phyloP scores from a whole-genome alignment of 352 stramenopile species.

The Aphanomyces cochlioides region DNA sequence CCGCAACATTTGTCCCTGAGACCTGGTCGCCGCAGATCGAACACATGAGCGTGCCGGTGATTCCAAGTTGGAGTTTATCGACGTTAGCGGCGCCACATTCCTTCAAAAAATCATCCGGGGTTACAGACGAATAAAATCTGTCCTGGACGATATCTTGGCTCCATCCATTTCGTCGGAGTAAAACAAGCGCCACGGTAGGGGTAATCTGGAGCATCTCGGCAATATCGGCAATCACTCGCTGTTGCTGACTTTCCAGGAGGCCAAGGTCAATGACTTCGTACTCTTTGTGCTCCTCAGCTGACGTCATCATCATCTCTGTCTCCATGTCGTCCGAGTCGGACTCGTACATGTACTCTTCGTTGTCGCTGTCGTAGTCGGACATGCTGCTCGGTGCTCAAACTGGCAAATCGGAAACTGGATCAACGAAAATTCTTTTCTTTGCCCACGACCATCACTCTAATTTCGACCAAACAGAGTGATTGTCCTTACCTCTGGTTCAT shows the following conservation, averaged over 20 bases:
- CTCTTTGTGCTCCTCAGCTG: constrained; percentile 40
- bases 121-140: constrained; percentile 9
- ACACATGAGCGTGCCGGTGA: constrained; percentile 38
- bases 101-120: not conserved
- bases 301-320: constrained; percentile 24
- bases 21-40: constrained; percentile 46
- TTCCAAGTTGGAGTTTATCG: constrained; percentile 1
- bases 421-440: too few species aligned
- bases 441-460: too few species aligned
- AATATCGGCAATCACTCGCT: constrained; percentile 61
- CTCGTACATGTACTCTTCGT: constrained; percentile 25
- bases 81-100: not conserved
- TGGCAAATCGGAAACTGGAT: constrained; percentile 4
- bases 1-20: constrained; percentile 43
- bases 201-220: constrained; percentile 73
- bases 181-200: constrained; percentile 43
- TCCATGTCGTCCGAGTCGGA: constrained; percentile 35
- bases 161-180: constrained; percentile 21
- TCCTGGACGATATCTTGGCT: constrained; percentile 24
- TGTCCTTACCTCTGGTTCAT: too few species aligned
- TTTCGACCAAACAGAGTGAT: too few species aligned
- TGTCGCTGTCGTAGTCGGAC: constrained; percentile 26
- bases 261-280: constrained; percentile 83
- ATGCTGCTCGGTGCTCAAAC: not conserved
- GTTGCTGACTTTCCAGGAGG: constrained; percentile 70